phyloP scores from a whole-genome alignment of 257 asterid genomes.

The Linaria vulgaris region DNA sequence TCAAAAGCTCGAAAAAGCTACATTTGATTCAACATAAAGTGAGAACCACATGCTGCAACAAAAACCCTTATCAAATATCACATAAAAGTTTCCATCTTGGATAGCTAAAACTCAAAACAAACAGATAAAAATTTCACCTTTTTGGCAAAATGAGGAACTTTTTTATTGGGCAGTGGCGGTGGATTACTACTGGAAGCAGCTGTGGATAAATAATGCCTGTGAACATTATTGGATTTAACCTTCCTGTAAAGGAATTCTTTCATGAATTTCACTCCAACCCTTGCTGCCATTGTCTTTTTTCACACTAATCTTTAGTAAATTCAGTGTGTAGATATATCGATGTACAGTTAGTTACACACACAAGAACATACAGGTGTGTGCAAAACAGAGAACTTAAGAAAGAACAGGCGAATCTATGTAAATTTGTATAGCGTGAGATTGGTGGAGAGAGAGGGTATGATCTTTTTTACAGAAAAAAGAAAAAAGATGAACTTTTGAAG shows the following conservation, averaged over 20 bases:
- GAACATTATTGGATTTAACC: conserved; percentile 21
- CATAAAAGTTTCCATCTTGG: background rate
- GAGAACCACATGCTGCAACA: background rate
- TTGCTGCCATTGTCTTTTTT: conserved; percentile 10
- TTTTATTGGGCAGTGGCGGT: conserved; percentile 37
- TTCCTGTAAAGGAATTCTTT: conserved; percentile 26
- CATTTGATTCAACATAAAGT: background rate
- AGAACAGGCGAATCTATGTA: too few species aligned
- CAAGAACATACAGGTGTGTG: too few species aligned
- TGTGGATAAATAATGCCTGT: conserved; percentile 30
- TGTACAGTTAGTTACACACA: too few species aligned
- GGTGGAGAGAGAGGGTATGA: too few species aligned
- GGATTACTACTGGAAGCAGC: conserved; percentile 25
- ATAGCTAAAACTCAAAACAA: conserved; percentile 15
- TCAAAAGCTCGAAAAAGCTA: background rate
- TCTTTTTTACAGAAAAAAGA: too few species aligned
- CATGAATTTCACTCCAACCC: conserved; percentile 15
- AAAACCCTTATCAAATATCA: background rate
- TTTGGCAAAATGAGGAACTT: conserved; percentile 46
- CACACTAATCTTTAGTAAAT: background rate
- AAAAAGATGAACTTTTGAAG: too few species aligned
- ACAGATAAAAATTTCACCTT: conserved; percentile 33
- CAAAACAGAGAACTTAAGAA: too few species aligned
- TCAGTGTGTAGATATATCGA: too few species aligned
- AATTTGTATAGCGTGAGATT: too few species aligned